phyloP scores from a whole-genome alignment of 2,329 filamentous ascomycete species.

The Trichoderma sp. region DNA sequence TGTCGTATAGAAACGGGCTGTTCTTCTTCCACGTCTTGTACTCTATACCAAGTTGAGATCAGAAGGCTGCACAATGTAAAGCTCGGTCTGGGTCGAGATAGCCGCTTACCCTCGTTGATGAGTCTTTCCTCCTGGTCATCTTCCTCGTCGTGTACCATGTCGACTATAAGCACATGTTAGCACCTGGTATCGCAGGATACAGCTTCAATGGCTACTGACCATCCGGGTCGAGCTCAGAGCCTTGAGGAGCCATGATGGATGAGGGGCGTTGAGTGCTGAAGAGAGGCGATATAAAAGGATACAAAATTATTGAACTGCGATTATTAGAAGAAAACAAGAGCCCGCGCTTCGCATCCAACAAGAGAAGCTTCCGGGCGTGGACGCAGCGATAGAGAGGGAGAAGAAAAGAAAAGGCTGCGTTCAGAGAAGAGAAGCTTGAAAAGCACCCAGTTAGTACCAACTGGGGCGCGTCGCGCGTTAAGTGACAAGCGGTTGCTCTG shows the following conservation, averaged over 20 bases:
- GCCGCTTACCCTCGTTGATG: conserved; percentile 76
- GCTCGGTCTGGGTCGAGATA: background rate
- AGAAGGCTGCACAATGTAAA: background rate
- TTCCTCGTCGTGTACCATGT: conserved; percentile 61
- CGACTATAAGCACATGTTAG: conserved; percentile 28
- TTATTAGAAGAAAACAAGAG: background rate
- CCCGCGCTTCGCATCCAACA: background rate
- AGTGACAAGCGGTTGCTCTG: conserved; percentile 27
- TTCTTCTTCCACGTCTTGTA: conserved; percentile 99
- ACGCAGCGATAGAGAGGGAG: background rate
- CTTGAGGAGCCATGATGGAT: conserved; percentile 37
- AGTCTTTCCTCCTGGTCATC: conserved; percentile 76
- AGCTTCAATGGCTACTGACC: conserved; percentile 27
- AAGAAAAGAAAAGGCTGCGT: background rate
- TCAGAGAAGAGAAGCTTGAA: conserved; percentile 28
- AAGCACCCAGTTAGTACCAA: conserved; percentile 20
- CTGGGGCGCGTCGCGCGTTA: conserved; percentile 40
- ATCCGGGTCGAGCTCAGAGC: conserved; percentile 36
- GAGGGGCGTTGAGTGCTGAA: background rate
- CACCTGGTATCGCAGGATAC: background rate
- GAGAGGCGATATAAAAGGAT: background rate
- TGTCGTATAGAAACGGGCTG: conserved; percentile 94
- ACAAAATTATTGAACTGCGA: background rate
- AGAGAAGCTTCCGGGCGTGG: background rate
- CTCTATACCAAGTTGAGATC: conserved; percentile 51